These are phyloP conservation scores for Chaetomiaceae sp. DNA, from an alignment of 2,329 filamentous ascomycete genomes.

Conservation along the genomic window DNA sequence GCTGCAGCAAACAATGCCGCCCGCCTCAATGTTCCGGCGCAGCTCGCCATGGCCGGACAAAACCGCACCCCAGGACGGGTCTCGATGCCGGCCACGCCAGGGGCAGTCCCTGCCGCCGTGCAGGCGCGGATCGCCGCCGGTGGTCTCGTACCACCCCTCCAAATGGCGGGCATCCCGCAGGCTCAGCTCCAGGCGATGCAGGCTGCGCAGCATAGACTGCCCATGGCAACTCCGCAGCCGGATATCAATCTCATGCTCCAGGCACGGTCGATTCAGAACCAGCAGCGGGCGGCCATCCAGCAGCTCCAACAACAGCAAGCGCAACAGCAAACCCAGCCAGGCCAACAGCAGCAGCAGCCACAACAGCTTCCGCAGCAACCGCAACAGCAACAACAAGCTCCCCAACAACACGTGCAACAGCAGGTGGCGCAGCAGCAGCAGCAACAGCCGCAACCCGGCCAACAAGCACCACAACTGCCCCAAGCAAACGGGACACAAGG, in stretches of 20 bases:
- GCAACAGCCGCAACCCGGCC: slow-evolving; percentile 31
- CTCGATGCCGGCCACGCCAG: slow-evolving; percentile 50
- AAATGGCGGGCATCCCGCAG: slow-evolving; percentile 63
- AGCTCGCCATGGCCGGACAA: slow-evolving; percentile 44
- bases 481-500: slow-evolving; percentile 33
- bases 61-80: slow-evolving; percentile 42
- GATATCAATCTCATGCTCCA: slow-evolving; percentile 58
- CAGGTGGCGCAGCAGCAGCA: slow-evolving; percentile 28
- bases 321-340: slow-evolving; percentile 26
- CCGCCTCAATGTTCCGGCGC: slow-evolving; percentile 42
- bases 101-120: slow-evolving; percentile 46
- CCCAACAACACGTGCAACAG: slow-evolving; percentile 30
- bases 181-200: slow-evolving; percentile 63
- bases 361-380: slow-evolving; percentile 30
- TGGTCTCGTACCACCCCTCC: slow-evolving; percentile 50
- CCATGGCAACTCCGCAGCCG: slow-evolving; percentile 42
- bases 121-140: slow-evolving; percentile 47
- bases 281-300: slow-evolving; percentile 45
- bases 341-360: slow-evolving; percentile 26
- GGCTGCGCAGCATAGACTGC: slow-evolving; percentile 55
- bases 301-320: slow-evolving; percentile 29
- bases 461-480: slow-evolving; percentile 36
- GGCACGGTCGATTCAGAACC: slow-evolving; percentile 62
- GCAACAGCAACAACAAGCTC: slow-evolving; percentile 34
- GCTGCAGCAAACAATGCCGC: slow-evolving; percentile 32